A percentile compares a stretch with the other conserved stretches of the same genome.
phyloP scores from a whole-genome alignment of 768 basidiomycete genomes.

The Suillus ampliporus region DNA sequence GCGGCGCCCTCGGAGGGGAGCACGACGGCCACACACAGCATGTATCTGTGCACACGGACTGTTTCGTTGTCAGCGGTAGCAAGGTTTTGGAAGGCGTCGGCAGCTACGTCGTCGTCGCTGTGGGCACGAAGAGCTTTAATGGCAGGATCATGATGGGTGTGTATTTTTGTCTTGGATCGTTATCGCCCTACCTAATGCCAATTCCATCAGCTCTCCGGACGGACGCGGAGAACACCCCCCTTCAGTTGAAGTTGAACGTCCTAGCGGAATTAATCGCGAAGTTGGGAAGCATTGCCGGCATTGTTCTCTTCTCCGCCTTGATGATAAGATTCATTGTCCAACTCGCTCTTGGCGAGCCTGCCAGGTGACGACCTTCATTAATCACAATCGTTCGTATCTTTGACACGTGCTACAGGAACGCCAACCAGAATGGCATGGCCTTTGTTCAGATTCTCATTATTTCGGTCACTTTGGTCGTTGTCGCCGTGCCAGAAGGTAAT shows the following conservation, averaged over 20 bases:
- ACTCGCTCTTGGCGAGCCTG: constrained; percentile 64
- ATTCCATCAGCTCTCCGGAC: constrained; percentile 72
- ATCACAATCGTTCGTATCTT: no score
- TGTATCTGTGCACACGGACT: constrained; percentile 71
- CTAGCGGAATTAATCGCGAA: constrained; percentile 98
- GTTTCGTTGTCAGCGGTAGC: constrained; percentile 89
- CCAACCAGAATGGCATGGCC: constrained; percentile 84
- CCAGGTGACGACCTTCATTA: constrained; percentile 47
- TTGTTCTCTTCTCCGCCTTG: constrained; percentile 78
- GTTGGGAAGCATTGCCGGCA: constrained; percentile 81
- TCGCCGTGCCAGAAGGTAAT: constrained; percentile 84
- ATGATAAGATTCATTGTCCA: constrained; percentile 97
- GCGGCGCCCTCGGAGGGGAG: constrained; percentile 33
- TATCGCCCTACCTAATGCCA: background rate
- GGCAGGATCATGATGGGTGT: constrained; percentile 97
- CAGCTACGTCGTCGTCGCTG: constrained; percentile 88
- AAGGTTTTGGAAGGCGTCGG: constrained; percentile 97
- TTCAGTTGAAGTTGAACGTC: constrained; percentile 90
- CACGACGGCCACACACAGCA: constrained; percentile 22
- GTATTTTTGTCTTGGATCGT: constrained; percentile 25
- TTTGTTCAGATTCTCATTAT: constrained; percentile 96
- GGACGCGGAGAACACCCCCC: constrained; percentile 87
- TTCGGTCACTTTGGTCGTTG: constrained; percentile 88
- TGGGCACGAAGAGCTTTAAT: constrained; percentile 93
- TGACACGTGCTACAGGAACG: constrained; percentile 50